Evolutionary conservation across 305 asterid species (phyloP), one percentile per base, ranked within the genome.

Genomic region (Solanum hybrid): DNA sequence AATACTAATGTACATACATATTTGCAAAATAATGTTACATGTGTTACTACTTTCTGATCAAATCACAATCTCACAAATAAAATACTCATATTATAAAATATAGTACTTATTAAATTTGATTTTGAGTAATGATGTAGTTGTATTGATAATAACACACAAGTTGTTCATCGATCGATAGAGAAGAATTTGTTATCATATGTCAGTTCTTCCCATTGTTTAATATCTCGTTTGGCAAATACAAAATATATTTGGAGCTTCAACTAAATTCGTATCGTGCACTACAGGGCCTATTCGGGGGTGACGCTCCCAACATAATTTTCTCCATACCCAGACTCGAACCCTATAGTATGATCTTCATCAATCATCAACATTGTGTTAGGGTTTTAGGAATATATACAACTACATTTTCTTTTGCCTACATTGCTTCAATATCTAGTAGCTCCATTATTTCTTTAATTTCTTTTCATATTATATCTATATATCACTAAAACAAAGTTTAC

Each of bases 271-370:
- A 17, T 0, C 24, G 2, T 7, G 69, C 69, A 56, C 9, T 17
- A 0, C 4, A 56, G 1, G 69, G 4, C 0, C 0, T 10, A 56
- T 17, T 56, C 5, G 2, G 10, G 4, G 1, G n/a, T 56, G 24
- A 20, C 4, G 10, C 69, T 56, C 24, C 69, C 24, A 17, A 56
- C 10, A 56, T 56, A 56, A 56, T 56, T 56, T 56, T 56, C 24
- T 56, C 24, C 10, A 56, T 56, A 56, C 69, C 1, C n/a, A 56
- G 4, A 3, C 24, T 7, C 5, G 10, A 56, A 56, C 69, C 69
- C 69, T 56, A 56, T 20, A 56, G 24, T 56, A 56, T 56, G 24
- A 56, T 56, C 69, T 56, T 56, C 69, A 56, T 56, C n/a, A 17
- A 2, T 60, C 5, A 60, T 60, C 72, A 22, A 20, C 72, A 20